A percentile compares a stretch with the other conserved stretches of the same genome.
Conservation (phyloP, 768 basidiomycete species). For the Lentinula boryana region DNA sequence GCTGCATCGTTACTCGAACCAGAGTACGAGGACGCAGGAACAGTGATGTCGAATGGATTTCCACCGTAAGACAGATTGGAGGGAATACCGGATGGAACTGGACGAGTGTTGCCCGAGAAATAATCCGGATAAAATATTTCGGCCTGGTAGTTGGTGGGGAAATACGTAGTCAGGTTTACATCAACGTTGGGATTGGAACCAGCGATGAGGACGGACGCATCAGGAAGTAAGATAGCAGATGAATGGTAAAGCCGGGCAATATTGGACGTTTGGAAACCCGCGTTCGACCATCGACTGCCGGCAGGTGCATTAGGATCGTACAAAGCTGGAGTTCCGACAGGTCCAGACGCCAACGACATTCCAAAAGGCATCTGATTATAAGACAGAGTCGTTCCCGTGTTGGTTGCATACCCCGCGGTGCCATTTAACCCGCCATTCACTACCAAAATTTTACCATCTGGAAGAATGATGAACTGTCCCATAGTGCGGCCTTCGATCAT, state of each 20-base stretch:
- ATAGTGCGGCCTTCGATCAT: constrained; percentile 77
- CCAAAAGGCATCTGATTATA: constrained; percentile 58
- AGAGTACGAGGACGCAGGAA: constrained; percentile 61
- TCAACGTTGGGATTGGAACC: constrained; percentile 94
- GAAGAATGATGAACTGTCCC: constrained; percentile 86
- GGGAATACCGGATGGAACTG: constrained; percentile 65
- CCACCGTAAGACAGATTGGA: constrained; percentile 82
- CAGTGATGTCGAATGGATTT: constrained; percentile 63
- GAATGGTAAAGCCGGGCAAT: constrained; percentile 91
- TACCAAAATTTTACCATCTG: constrained; percentile 72
- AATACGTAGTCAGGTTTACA: constrained; percentile 54
- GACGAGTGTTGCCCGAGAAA: constrained; percentile 65
- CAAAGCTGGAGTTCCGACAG: constrained; percentile 72
- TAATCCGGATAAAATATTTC: constrained; percentile 93
- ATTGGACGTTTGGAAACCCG: constrained; percentile 50
- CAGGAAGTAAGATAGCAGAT: constrained; percentile 82
- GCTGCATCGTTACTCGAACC: constrained; percentile 67
- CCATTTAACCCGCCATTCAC: constrained; percentile 82
- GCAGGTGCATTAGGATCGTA: constrained; percentile 72
- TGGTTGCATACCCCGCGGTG: constrained; percentile 79
- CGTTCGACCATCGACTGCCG: constrained; percentile 71
- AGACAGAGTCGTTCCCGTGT: constrained; percentile 39
- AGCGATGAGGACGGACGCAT: constrained; percentile 79
- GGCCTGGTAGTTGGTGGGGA: constrained; percentile 73
- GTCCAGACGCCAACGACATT: constrained; percentile 74